Evolutionary conservation across 768 basidiomycete genomes (phyloP).

Genomic region (Mycena latifolia): DNA sequence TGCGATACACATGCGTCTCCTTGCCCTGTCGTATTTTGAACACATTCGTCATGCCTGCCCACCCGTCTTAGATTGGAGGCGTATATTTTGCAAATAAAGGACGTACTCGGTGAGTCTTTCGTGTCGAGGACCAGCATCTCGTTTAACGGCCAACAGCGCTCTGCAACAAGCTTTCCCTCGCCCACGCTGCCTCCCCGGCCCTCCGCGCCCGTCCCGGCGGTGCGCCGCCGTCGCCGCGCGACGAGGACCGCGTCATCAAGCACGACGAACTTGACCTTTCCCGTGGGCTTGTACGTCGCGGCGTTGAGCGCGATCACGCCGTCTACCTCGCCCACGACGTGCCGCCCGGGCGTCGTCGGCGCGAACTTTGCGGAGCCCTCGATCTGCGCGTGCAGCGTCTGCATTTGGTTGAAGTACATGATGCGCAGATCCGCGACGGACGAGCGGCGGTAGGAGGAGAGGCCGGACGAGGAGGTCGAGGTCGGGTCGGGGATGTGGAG

Average conservation of each 20-base stretch:
- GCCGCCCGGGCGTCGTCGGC: conserved; percentile 90
- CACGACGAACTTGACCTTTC: conserved; percentile 89
- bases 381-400: conserved; percentile 87
- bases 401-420: conserved; percentile 96
- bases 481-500: conserved; percentile 90
- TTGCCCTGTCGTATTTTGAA: conserved; percentile 95
- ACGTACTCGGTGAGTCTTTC: conserved; percentile 85
- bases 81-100: conserved; percentile 2
- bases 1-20: conserved; percentile 95
- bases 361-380: conserved; percentile 97
- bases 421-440: conserved; percentile 96
- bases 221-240: conserved; percentile 79
- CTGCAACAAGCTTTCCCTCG: conserved; percentile 89
- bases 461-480: conserved; percentile 61
- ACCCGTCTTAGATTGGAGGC: background rate
- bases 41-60: conserved; percentile 84
- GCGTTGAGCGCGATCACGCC: conserved; percentile 88
- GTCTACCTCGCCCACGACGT: conserved; percentile 89
- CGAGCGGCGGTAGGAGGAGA: conserved; percentile 74
- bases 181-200: conserved; percentile 59
- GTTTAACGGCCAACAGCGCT: conserved; percentile 91
- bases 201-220: conserved; percentile 61
- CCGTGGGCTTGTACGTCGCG: conserved; percentile 94
- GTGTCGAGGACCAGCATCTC: conserved; percentile 97
- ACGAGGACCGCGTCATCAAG: conserved; percentile 94